phyloP scores from a whole-genome alignment of 768 basidiomycete species.

The Tylopilus cervinicoccineus region DNA sequence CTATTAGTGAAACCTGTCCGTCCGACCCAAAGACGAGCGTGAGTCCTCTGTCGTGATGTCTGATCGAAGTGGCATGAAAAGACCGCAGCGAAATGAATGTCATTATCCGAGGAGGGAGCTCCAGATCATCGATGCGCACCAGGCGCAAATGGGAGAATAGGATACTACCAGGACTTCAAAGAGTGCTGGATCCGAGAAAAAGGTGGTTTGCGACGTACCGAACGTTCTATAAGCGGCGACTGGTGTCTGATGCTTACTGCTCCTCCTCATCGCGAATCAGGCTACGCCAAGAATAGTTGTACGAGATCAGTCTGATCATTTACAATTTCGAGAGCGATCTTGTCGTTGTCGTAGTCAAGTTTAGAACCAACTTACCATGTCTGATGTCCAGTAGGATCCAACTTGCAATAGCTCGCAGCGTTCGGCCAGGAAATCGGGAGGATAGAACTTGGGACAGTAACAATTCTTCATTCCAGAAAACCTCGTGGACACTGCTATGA shows the following conservation, averaged over 20 bases:
- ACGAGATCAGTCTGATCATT: conserved; percentile 3
- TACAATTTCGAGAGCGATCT: background rate
- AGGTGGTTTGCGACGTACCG: background rate
- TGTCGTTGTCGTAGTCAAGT: background rate
- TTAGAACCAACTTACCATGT: conserved; percentile 1
- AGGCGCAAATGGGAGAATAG: conserved; percentile 19
- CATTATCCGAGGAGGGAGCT: conserved; percentile 17
- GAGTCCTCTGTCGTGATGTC: conserved; percentile 17
- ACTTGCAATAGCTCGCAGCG: too few relatives aligned
- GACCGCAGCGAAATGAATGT: conserved; percentile 6
- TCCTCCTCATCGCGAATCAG: conserved; percentile 11
- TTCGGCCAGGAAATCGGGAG: too few relatives aligned
- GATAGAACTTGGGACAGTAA: too few relatives aligned
- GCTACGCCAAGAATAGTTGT: background rate
- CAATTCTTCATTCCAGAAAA: too few relatives aligned
- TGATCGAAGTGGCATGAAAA: conserved; percentile 8
- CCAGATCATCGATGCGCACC: conserved; percentile 28
- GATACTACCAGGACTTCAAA: conserved; percentile 17
- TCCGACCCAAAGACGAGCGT: conserved; percentile 26
- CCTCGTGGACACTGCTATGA: too few relatives aligned
- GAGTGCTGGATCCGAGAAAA: conserved; percentile 1
- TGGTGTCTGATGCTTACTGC: background rate
- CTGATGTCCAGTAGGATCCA: background rate
- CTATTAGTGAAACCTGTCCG: conserved; percentile 27
- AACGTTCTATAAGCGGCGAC: conserved; percentile 4